Evolutionary conservation across 2,329 filamentous ascomycete genomes (phyloP).

Genomic region (Neopestalotiopsis rosae): DNA sequence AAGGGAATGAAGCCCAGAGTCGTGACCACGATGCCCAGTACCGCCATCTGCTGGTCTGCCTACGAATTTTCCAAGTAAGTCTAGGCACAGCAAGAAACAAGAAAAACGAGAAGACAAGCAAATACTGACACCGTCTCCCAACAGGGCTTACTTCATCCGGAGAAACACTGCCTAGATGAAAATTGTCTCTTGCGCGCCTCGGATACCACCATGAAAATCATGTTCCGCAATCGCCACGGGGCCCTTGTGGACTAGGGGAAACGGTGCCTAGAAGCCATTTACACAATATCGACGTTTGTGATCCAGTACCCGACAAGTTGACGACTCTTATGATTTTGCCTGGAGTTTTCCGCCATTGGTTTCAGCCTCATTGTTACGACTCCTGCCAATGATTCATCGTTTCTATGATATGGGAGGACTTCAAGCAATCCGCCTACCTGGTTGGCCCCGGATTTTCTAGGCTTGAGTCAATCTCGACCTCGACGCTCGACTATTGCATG

Average conservation of each 20-base stretch:
- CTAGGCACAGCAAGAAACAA: neutral
- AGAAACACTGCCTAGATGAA: slow-evolving; percentile 28
- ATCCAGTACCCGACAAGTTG: too few species aligned
- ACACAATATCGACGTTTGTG: too few species aligned
- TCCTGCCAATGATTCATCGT: neutral
- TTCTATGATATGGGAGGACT: neutral
- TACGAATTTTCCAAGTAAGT: slow-evolving; percentile 73
- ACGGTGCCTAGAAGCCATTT: neutral
- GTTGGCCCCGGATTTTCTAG: neutral
- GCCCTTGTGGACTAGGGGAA: neutral
- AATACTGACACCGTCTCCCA: neutral
- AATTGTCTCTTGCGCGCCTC: slow-evolving; percentile 6
- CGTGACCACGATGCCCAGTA: slow-evolving; percentile 97
- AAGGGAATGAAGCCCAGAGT: slow-evolving; percentile 90
- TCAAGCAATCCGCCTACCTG: neutral
- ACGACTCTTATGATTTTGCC: too few species aligned
- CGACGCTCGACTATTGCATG: neutral
- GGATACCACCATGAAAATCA: neutral
- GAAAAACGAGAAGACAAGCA: too few species aligned
- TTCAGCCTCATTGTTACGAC: neutral
- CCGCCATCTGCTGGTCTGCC: slow-evolving; percentile 96
- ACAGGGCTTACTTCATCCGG: slow-evolving; percentile 40
- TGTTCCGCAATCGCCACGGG: neutral
- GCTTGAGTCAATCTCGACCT: neutral
- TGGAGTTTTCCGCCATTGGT: too few species aligned